Evolutionary conservation across 2,329 filamentous ascomycete species (phyloP).

Genomic region (Neonectria hederae): DNA sequence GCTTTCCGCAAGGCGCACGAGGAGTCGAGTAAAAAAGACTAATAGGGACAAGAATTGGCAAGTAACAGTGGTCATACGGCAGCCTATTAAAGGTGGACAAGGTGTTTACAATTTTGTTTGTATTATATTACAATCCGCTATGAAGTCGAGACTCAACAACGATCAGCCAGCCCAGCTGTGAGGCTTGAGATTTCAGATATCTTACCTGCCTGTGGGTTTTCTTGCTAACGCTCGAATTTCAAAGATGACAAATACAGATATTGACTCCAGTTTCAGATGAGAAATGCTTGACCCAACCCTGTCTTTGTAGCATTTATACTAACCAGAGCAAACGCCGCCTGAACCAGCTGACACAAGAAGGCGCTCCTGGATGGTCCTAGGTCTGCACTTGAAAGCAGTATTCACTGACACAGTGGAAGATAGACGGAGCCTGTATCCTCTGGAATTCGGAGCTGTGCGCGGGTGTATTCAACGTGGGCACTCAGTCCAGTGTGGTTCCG

Average conservation of each 20-base stretch:
- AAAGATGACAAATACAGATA: neutral
- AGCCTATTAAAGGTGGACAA: too few species aligned
- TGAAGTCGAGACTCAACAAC: too few species aligned
- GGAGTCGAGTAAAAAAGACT: too few species aligned
- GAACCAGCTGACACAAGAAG: slow-evolving; percentile 27
- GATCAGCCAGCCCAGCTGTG: too few species aligned
- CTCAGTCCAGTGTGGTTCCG: slow-evolving; percentile 20
- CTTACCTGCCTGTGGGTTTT: neutral
- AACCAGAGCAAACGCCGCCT: slow-evolving; percentile 7
- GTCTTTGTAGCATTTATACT: neutral
- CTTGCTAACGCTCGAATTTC: neutral
- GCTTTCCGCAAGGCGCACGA: too few species aligned
- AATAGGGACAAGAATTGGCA: too few species aligned
- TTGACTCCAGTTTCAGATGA: neutral
- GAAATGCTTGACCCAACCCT: neutral
- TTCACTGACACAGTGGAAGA: slow-evolving; percentile 11
- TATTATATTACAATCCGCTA: too few species aligned
- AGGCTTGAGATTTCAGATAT: too few species aligned
- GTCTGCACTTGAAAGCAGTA: slow-evolving; percentile 19
- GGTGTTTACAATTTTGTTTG: too few species aligned
- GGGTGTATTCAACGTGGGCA: slow-evolving; percentile 23
- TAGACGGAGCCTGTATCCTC: neutral
- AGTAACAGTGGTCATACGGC: too few species aligned
- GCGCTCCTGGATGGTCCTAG: slow-evolving; percentile 24
- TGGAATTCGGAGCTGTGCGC: slow-evolving; percentile 14